Percentiles rank a stretch among this genome's conserved stretches.
Conservation (phyloP, 495 filamentous ascomycete genomes). For the Penicillium paxilli region DNA sequence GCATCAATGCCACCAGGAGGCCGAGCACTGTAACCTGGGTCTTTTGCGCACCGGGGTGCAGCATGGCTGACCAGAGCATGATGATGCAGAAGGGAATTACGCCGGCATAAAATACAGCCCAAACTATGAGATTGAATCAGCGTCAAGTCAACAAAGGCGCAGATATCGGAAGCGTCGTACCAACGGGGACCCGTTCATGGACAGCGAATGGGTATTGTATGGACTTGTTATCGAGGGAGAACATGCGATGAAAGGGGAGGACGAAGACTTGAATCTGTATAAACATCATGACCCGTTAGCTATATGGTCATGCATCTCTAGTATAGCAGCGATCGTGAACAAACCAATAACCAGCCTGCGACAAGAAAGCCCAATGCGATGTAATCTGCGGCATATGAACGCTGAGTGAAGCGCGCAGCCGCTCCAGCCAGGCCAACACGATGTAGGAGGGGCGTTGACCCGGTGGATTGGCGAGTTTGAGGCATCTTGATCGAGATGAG, state of each 20-base stretch:
- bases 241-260: conserved; percentile 82
- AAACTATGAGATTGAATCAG: conserved; percentile 39
- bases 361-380: conserved; percentile 71
- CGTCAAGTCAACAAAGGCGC: background rate
- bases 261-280: conserved; percentile 66
- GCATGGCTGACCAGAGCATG: conserved; percentile 60
- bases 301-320: background rate
- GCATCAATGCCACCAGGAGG: conserved; percentile 70
- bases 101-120: conserved; percentile 75
- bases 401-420: conserved; percentile 51
- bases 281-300: background rate
- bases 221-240: conserved; percentile 73
- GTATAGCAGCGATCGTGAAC: conserved; percentile 7
- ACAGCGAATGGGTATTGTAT: conserved; percentile 87
- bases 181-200: conserved; percentile 78
- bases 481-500: conserved; percentile 23
- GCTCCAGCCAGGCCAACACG: conserved; percentile 37
- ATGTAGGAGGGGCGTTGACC: conserved; percentile 26
- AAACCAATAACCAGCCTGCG: conserved; percentile 64
- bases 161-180: conserved; percentile 43
- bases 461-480: conserved; percentile 28
- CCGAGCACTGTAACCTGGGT: conserved; percentile 83
- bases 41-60: conserved; percentile 69
- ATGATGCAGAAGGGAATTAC: conserved; percentile 67
- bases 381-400: conserved; percentile 86